Evolutionary conservation across 2,329 filamentous ascomycete genomes (phyloP), one percentile per base, ranked within the genome.

Genomic region (Didymella exigua): DNA sequence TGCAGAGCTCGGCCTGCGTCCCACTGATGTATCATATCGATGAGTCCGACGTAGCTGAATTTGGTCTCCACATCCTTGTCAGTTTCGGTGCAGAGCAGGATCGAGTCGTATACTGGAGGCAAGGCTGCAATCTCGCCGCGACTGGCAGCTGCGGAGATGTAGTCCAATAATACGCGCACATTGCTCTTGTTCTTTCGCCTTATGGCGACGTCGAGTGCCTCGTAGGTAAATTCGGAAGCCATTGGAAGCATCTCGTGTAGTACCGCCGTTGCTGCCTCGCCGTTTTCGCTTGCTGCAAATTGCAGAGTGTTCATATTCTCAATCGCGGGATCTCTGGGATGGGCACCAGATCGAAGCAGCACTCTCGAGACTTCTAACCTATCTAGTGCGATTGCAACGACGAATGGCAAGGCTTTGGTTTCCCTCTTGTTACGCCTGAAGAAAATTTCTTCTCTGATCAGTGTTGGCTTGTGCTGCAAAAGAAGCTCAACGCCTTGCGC

Each of bases 401-500:
- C 54, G 3, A 65, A 59, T 18, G 62, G 60, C 13, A 63, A 21
- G 3, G 58, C 58, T 44, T 54, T 61, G n/a, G 47, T 57, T 16
- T 65, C 62, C 16, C 48, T 59, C n/a, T 54, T 60, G 27, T 59
- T 55, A 29, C 62, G 56, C 7, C 54, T 58, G 26, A 65, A 65
- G 9, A 23, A 60, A 2, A 65, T 33, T 7, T 61, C 58, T 26
- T 65, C 60, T 45, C 61, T 54, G 16, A 65, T 42, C 16, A 65
- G 36, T 5, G 56, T 34, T 1, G 56, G 54, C 24, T 54, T 59
- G 47, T 44, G 47, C 30, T 63, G 60, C 6, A 59, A 29, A 11
- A 65, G 59, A 10, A 65, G 54, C 31, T 65, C 62, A 19, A 65
- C 54, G 8, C 46, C 62, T 49, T 65, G 62, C 2, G 60, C 56